Conservation (phyloP, 768 basidiomycete species). For the Tephrocybe sp. region DNA sequence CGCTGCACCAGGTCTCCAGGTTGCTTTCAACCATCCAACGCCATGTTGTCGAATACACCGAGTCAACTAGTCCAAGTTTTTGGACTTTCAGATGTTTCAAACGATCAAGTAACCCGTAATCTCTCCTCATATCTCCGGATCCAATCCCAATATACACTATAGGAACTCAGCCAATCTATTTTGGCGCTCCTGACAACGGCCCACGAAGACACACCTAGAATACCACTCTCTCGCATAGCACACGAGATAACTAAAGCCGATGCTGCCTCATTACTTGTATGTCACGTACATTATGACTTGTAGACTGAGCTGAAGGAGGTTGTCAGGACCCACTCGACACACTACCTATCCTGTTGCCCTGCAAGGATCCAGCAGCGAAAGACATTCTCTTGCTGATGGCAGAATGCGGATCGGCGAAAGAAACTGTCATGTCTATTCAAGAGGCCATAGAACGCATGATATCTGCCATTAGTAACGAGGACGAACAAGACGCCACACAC, state of each 20-base stretch:
- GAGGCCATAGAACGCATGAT: constrained; percentile 41
- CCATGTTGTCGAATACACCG: constrained; percentile 5
- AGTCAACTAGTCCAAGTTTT: constrained; percentile 7
- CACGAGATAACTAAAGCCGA: constrained; percentile 24
- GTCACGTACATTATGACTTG: constrained; percentile 1
- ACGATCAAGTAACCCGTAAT: constrained; percentile 11
- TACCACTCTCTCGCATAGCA: constrained; percentile 30
- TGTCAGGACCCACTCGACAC: constrained; percentile 42
- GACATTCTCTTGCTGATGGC: constrained; percentile 40
- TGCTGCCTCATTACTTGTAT: constrained; percentile 23
- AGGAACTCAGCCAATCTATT: constrained; percentile 19
- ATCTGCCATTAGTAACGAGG: constrained; percentile 23
- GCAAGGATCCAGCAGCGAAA: constrained; percentile 32
- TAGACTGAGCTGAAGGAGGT: constrained; percentile 5
- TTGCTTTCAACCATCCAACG: no score
- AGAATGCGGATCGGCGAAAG: constrained; percentile 41
- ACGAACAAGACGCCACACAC: constrained; percentile 23
- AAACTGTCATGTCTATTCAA: constrained; percentile 44
- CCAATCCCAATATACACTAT: neutral
- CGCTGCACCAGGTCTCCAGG: no score
- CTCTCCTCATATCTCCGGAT: neutral
- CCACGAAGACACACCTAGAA: constrained; percentile 26
- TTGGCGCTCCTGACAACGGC: constrained; percentile 30
- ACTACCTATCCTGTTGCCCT: constrained; percentile 39
- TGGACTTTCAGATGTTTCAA: constrained; percentile 4